phyloP scores from a whole-genome alignment of 768 basidiomycete species.

The Rhodotorula toruloides region DNA sequence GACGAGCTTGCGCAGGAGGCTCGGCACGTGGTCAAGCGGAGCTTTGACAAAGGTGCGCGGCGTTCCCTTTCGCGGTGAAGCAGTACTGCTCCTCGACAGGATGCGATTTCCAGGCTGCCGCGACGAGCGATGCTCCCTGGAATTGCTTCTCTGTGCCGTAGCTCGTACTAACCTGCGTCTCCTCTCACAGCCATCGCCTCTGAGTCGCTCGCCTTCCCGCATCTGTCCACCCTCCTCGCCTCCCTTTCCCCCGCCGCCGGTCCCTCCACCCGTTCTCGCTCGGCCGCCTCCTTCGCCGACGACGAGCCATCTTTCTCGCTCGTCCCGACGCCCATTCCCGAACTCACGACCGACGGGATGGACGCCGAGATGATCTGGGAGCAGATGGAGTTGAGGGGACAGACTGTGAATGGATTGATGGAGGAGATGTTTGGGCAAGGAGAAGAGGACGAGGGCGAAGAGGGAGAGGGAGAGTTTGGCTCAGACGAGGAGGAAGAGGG shows the following conservation, averaged over 20 bases:
- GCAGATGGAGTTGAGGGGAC: constrained; percentile 77
- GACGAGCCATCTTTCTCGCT: constrained; percentile 39
- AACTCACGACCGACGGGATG: constrained; percentile 60
- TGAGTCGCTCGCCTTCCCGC: constrained; percentile 61
- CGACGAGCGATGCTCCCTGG: not conserved
- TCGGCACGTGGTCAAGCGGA: constrained; percentile 44
- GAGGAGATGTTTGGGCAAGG: constrained; percentile 44
- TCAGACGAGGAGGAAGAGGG: constrained; percentile 38
- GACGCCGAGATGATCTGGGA: constrained; percentile 86
- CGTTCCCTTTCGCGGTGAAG: not conserved
- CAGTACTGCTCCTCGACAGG: not conserved
- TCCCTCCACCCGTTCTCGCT: constrained; percentile 52
- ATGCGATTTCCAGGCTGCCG: not conserved
- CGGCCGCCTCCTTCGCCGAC: constrained; percentile 46
- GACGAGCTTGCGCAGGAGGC: constrained; percentile 41
- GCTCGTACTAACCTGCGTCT: not conserved
- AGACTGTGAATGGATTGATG: constrained; percentile 53
- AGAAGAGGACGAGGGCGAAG: constrained; percentile 43
- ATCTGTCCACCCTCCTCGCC: constrained; percentile 62
- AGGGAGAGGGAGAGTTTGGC: constrained; percentile 38
- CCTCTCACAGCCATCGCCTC: constrained; percentile 57
- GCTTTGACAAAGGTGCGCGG: constrained; percentile 48
- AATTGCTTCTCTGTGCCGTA: no score
- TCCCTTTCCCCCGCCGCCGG: constrained; percentile 64
- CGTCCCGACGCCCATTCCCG: constrained; percentile 63